phyloP scores from a whole-genome alignment of 1,139 yeast species.

The Saccharomyces hybrid region DNA sequence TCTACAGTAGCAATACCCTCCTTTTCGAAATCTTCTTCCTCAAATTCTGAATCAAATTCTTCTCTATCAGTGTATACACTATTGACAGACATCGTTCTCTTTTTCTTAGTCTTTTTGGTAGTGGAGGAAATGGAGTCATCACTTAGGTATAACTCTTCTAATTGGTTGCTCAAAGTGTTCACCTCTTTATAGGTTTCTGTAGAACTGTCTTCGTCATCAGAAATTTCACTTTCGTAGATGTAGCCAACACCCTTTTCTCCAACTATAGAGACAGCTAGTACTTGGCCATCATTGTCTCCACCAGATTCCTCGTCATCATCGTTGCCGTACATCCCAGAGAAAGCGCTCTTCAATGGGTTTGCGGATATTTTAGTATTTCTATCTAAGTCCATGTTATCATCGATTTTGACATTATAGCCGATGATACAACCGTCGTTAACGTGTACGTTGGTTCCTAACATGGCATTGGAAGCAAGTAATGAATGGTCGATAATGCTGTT shows the following conservation, averaged over 20 bases:
- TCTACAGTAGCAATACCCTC: constrained; percentile 91
- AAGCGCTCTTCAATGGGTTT: constrained; percentile 34
- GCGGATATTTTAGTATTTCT: constrained; percentile 45
- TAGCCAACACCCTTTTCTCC: constrained; percentile 57
- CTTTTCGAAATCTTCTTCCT: constrained; percentile 72
- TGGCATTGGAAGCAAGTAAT: constrained; percentile 59
- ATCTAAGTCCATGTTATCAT: constrained; percentile 41
- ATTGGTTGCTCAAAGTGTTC: constrained; percentile 44
- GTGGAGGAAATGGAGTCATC: constrained; percentile 72
- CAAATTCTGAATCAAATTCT: constrained; percentile 35
- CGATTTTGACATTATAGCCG: constrained; percentile 66
- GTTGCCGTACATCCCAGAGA: constrained; percentile 11
- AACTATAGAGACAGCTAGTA: constrained; percentile 37
- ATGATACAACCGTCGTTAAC: constrained; percentile 66
- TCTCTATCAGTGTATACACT: constrained; percentile 34
- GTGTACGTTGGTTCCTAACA: constrained; percentile 43
- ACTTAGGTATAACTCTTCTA: constrained; percentile 59
- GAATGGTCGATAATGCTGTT: constrained; percentile 49
- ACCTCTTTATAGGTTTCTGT: constrained; percentile 25
- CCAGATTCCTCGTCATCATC: constrained; percentile 27
- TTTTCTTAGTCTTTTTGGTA: constrained; percentile 38
- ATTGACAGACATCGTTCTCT: constrained; percentile 40
- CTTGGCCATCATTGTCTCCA: constrained; percentile 19
- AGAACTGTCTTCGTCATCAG: constrained; percentile 38
- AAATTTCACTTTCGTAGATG: constrained; percentile 45